Evolutionary conservation across 768 basidiomycete genomes (phyloP).

Genomic region (Rhodotorula sphaerocarpa): DNA sequence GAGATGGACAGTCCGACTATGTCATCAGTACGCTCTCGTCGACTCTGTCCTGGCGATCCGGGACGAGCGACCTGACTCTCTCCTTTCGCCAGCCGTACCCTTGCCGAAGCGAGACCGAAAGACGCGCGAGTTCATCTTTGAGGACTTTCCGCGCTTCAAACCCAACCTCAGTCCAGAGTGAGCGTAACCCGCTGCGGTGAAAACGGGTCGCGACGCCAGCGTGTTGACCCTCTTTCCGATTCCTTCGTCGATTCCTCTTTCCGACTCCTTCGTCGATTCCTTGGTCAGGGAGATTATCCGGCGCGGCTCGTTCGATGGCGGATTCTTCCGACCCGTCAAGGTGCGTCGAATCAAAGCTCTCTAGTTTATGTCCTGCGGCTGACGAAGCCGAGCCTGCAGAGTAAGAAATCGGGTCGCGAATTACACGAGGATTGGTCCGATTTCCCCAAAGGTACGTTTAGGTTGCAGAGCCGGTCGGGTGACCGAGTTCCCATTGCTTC

Average conservation of each 20-base stretch:
- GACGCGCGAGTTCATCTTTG: slow-evolving; percentile 11
- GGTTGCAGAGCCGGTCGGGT: too few relatives aligned
- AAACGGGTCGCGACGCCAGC: too few relatives aligned
- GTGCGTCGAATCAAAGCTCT: too few relatives aligned
- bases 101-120: neutral
- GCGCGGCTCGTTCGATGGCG: slow-evolving; percentile 19
- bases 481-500: too few relatives aligned
- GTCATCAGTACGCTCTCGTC: neutral
- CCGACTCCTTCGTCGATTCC: too few relatives aligned
- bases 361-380: too few relatives aligned
- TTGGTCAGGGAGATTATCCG: slow-evolving; percentile 10
- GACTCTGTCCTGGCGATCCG: neutral
- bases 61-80: accelerated
- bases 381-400: neutral
- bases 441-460: slow-evolving; percentile 4
- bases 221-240: too few relatives aligned
- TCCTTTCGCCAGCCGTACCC: slow-evolving; percentile 2
- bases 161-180: slow-evolving; percentile 18
- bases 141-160: slow-evolving; percentile 15
- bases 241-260: too few relatives aligned
- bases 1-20: slow-evolving; percentile 22
- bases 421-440: slow-evolving; percentile 29
- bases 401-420: slow-evolving; percentile 9
- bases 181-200: neutral
- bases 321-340: slow-evolving; percentile 20